phyloP scores from a whole-genome alignment of 2,329 filamentous ascomycete species.

The Paraconiothyrium sp. region DNA sequence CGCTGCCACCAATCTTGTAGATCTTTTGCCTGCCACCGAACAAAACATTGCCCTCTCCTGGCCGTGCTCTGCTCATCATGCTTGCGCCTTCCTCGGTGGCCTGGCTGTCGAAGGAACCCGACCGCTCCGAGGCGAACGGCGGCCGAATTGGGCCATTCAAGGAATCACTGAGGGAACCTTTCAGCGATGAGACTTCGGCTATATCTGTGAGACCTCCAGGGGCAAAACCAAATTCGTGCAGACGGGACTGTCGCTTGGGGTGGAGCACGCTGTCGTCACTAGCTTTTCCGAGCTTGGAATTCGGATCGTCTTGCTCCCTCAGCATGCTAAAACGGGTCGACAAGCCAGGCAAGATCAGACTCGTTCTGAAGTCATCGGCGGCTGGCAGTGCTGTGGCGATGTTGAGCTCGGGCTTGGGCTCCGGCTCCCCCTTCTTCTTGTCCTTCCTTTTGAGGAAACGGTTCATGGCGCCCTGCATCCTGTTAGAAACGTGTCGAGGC shows the following conservation, averaged over 20 bases:
- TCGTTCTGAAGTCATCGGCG: slow-evolving; percentile 91
- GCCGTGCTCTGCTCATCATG: slow-evolving; percentile 85
- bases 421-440: slow-evolving; percentile 62
- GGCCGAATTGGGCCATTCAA: slow-evolving; percentile 55
- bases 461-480: slow-evolving; percentile 68
- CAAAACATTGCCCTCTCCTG: slow-evolving; percentile 87
- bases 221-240: slow-evolving; percentile 75
- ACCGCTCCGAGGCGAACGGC: slow-evolving; percentile 68
- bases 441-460: slow-evolving; percentile 71
- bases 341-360: slow-evolving; percentile 92
- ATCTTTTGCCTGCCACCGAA: slow-evolving; percentile 97
- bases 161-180: slow-evolving; percentile 37
- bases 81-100: slow-evolving; percentile 75
- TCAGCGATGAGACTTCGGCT: slow-evolving; percentile 85
- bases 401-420: slow-evolving; percentile 74
- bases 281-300: slow-evolving; percentile 88
- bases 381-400: slow-evolving; percentile 78
- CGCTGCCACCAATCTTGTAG: slow-evolving; percentile 75
- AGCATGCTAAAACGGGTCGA: slow-evolving; percentile 98
- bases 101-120: slow-evolving; percentile 71
- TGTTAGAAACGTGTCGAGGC: slow-evolving; percentile 30
- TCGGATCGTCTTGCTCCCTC: slow-evolving; percentile 91
- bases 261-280: slow-evolving; percentile 93
- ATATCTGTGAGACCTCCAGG: slow-evolving; percentile 78
- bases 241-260: slow-evolving; percentile 80